Evolutionary conservation across 1,284 basidiomycete genomes (phyloP), one percentile per base, ranked within the genome.

Genomic region (Rhodofomes roseus): DNA sequence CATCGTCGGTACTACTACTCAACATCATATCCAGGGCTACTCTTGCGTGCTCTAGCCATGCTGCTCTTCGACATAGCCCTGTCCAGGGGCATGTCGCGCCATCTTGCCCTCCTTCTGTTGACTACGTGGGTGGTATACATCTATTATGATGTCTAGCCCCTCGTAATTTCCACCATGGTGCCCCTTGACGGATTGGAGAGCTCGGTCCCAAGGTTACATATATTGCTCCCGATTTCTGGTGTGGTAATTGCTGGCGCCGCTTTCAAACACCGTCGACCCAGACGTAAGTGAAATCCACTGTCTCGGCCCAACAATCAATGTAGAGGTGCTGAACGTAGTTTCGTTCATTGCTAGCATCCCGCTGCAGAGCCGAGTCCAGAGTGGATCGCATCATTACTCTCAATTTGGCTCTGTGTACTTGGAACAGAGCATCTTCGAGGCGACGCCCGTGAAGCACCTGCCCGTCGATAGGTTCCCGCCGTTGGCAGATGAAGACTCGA

Each of bases 401-500:
- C 81, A 2, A 74, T 85, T 61, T 43, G 79, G 14, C 76, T 81
- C 80, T 72, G 74, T 77, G 25, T 90, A 84, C 75, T 72, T 90
- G n/a, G 72, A 74, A 46, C 62, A 65, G 4, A 58, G 71, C 46
- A 68, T 77, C 54, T 68, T 63, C 57, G 60, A 63, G 23, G 73
- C 70, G 1, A 67, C 65, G 44, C 65, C 63, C 27, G 50, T 65
- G 4, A 57, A 66, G 0, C 71, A 71, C 56, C 65, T 75, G 4
- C 54, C 66, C 2, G 61, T 64, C 27, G 70, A 70, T 8, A 61
- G 71, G 55, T 66, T 77, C 27, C 79, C 79, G 22, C 76, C 79
- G 1, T 59, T 81, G 39, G 75, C 79, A 0, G 81, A 82, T 61
- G 79, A 78, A 57, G 79, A 82, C 76, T 93, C 62, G 90, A 93